A percentile compares a stretch with the other conserved stretches of the same genome.
Evolutionary conservation across 306 rosid genomes (phyloP).

Genomic region (Vigna angularis): DNA sequence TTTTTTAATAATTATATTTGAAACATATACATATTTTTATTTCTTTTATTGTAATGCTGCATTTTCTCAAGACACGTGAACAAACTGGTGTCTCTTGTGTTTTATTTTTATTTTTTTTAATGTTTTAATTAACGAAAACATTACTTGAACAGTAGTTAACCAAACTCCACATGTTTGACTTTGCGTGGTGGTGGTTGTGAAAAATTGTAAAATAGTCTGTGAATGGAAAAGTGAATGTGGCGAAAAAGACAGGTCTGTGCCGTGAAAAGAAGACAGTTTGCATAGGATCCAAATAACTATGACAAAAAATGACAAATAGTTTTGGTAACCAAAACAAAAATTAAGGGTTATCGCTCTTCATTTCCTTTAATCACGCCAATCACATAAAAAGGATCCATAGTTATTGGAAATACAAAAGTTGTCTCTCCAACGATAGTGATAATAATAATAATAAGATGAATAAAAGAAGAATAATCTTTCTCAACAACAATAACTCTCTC

Average conservation of each 20-base stretch:
- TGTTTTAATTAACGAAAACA: too few relatives aligned
- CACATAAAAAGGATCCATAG: conserved; percentile 39
- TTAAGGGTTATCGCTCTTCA: too few relatives aligned
- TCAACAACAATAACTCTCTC: too few relatives aligned
- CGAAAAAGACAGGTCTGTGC: background rate
- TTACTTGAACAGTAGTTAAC: background rate
- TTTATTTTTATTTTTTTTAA: too few relatives aligned
- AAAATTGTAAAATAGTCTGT: background rate
- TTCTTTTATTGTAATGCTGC: too few relatives aligned
- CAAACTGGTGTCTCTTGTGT: too few relatives aligned
- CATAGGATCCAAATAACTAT: conserved; percentile 42
- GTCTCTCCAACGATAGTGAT: conserved; percentile 24
- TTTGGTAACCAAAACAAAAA: conserved; percentile 3
- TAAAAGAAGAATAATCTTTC: background rate
- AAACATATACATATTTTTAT: too few relatives aligned
- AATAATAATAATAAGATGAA: background rate
- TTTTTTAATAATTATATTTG: too few relatives aligned
- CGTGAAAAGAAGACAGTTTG: conserved; percentile 14
- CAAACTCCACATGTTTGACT: background rate
- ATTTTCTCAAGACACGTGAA: too few relatives aligned
- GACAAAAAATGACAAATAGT: conserved; percentile 42
- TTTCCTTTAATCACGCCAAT: conserved; percentile 55
- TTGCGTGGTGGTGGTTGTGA: background rate
- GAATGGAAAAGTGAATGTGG: background rate
- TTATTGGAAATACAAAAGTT: conserved; percentile 59